Base-by-base conservation (phyloP, 148 eudicot species). In the Vaccinium corymbosum region DNA sequence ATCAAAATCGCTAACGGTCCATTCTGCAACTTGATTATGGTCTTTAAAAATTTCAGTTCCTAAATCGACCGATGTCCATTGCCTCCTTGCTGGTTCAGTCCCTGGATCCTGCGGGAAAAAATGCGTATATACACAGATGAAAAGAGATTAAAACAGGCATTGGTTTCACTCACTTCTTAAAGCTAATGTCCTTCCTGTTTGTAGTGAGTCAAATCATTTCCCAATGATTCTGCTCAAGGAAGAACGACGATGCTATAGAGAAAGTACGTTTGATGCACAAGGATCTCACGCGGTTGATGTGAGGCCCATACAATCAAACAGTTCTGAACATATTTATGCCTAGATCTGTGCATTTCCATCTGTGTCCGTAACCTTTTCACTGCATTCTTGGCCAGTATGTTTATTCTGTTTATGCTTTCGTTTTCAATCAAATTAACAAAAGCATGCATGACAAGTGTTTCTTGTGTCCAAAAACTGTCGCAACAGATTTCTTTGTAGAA, bases 1-100 rank as follows among this genome's bases (percentile, higher is more conserved):
- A 88, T 93, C 86, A 49, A 90, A 93, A 85, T 93, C 90, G 52
- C 88, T 88, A 13, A 93, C 89, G 4, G 93, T 90, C 94, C 94
- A 93, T 85, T 93, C 94, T 59, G 84, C 88, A 61, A 89, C 88
- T 85, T 84, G 91, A 88, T 85, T 62, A 3, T 90, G 85, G 64
- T 89, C 92, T 82, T 87, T 88, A 13, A 76, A 91, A 46, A 91
- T 89, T 78, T 93, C 95, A 49, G 90, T 85, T 38, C 95, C 95
- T 85, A 93, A 59, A 73, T 93, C 92, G 17, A 90, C 61, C n/a
- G 94, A 91, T 17, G 81, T 50, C 93, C 94, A 93, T 55, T 66
- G 76, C 84, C 94, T 87, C 80, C 86, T 89, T 3, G 89, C 89
- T 7, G 94, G 91, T 51, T 29, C 73, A 42, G 92, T 93, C 64